phyloP scores from a whole-genome alignment of 2,329 filamentous ascomycete genomes.

The Erysiphe pulchra region DNA sequence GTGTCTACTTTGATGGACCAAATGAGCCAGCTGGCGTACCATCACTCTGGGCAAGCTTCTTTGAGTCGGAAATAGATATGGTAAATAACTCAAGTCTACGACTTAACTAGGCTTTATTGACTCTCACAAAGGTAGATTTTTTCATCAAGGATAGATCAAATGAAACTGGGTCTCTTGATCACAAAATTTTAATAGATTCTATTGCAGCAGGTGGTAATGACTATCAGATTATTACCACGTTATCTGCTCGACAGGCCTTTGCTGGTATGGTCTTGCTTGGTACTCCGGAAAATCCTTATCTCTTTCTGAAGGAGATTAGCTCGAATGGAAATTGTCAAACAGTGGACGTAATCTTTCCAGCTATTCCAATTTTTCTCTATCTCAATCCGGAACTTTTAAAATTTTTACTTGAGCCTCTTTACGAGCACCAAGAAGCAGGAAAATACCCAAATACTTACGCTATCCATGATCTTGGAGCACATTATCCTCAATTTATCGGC shows the following conservation, averaged over 20 bases:
- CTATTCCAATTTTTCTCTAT: conserved; percentile 63
- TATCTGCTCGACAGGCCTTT: conserved; percentile 61
- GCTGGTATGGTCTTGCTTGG: conserved; percentile 51
- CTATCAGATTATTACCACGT: conserved; percentile 49
- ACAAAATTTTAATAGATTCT: conserved; percentile 39
- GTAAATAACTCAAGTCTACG: conserved; percentile 8
- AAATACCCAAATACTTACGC: conserved; percentile 44
- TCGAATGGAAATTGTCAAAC: conserved; percentile 73
- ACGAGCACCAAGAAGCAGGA: conserved; percentile 39
- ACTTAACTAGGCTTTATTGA: not conserved
- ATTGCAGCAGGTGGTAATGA: conserved; percentile 43
- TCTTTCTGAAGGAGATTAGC: conserved; percentile 78
- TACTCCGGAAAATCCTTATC: conserved; percentile 38
- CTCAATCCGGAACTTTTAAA: conserved; percentile 39
- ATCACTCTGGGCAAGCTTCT: conserved; percentile 57
- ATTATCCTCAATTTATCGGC: conserved; percentile 44
- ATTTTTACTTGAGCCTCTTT: conserved; percentile 34
- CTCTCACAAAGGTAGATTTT: conserved; percentile 24
- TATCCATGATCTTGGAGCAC: conserved; percentile 45
- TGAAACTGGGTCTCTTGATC: conserved; percentile 40
- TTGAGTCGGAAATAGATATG: conserved; percentile 32
- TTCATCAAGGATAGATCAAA: conserved; percentile 54
- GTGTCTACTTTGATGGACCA: conserved; percentile 8
- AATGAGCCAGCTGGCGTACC: conserved; percentile 36
- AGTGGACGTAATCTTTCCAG: conserved; percentile 69